A percentile compares a stretch with the other conserved stretches of the same genome.
Conservation (phyloP, 306 rosid genomes). For the Begonia loranthoides region DNA sequence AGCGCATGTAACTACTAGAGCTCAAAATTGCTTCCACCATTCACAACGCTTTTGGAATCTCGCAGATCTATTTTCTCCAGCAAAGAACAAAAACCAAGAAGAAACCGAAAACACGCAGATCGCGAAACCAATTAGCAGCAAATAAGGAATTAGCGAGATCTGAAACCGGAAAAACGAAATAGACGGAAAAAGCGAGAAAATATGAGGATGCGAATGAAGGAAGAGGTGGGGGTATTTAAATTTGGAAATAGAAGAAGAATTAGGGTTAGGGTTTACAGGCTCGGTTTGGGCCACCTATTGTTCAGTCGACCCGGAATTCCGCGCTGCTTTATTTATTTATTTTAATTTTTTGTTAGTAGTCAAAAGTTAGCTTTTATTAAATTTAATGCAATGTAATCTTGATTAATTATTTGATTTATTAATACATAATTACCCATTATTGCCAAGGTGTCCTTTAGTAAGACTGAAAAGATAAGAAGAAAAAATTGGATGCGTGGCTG, state of each 20-base stretch:
- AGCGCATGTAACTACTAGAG: constrained; percentile 57
- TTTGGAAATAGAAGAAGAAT: neutral
- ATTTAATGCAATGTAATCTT: too few relatives aligned
- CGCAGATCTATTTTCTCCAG: constrained; percentile 10
- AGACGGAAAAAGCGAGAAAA: neutral
- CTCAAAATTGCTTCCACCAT: constrained; percentile 89
- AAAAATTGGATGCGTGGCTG: too few relatives aligned
- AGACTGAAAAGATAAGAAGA: too few relatives aligned
- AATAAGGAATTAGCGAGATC: neutral
- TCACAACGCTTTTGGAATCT: constrained; percentile 36
- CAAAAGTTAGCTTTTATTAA: too few relatives aligned
- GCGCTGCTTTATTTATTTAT: neutral
- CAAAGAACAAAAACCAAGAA: neutral
- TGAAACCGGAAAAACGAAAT: neutral
- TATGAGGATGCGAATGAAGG: neutral
- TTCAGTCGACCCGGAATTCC: neutral
- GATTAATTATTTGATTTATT: too few relatives aligned
- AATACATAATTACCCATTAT: too few relatives aligned
- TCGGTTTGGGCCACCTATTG: neutral
- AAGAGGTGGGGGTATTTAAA: neutral
- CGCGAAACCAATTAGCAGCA: neutral
- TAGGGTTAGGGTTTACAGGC: neutral
- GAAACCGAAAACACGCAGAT: neutral
- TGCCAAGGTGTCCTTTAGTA: too few relatives aligned
- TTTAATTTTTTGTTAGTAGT: too few relatives aligned